Evolutionary conservation across 257 asterid genomes (phyloP), one percentile per base, ranked within the genome.

Genomic region (Solanum ossicruentum): DNA sequence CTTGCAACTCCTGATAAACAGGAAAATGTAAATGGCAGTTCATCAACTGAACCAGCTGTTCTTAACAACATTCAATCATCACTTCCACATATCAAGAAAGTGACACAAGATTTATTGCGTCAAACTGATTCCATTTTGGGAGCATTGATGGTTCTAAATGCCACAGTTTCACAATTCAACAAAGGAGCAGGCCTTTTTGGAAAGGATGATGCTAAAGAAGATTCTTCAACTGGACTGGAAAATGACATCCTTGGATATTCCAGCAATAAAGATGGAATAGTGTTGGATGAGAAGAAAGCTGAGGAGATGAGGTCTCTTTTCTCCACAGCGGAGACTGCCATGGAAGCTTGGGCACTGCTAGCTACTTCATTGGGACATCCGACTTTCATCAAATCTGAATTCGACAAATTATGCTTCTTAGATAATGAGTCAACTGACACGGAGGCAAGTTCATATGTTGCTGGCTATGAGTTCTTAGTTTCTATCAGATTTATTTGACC

Each of bases 311-410:
- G 91, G 93, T 92, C 90, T 75, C 95, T 97, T 57, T 97, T 97
- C 89, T 93, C 95, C 45, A 95, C 94, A 18, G 99, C 98, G 57
- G 99, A 97, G 91, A 97, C 97, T 92, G 99, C 99, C 84, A 95
- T 95, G 98, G 99, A 97, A 88, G 99, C 99, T 73, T 95, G 99
- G 99, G 98, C 99, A 51, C 88, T 97, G 98, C 90, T 97, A 55
- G 99, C 98, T 15, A 94, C 95, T 77, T 95, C 99, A 23, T 83
- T 94, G 91, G 99, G 99, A 78, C 99, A 97, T 87, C 97, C 98
- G 4, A 95, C 97, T 52, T 97, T 97, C 87, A 94, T 97, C 71
- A 94, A 94, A 89, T 97, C 99, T 23, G 99, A 97, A 92, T 97
- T 97, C 66, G 98, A 93, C 60, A 97, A 97, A 85, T 93, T 93